phyloP scores from a whole-genome alignment of 2,329 filamentous ascomycete species.

The Aspergillus quadrilineatus region DNA sequence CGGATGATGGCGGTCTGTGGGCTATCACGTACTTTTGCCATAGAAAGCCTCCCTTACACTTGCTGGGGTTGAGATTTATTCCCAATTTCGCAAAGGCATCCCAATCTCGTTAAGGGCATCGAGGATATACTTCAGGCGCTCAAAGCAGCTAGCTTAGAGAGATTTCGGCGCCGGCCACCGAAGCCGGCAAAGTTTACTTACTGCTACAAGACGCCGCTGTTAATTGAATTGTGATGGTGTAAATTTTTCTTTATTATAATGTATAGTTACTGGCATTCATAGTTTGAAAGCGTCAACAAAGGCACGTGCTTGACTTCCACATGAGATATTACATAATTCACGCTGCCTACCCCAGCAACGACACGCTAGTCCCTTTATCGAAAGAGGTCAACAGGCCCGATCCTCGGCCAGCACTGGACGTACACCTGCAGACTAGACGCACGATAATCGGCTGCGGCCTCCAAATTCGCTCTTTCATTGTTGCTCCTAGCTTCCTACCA shows the following conservation, averaged over 20 bases:
- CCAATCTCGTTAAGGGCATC: not conserved
- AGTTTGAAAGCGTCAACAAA: not conserved
- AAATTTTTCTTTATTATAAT: no score
- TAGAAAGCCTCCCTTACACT: conserved; percentile 8
- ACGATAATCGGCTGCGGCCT: not conserved
- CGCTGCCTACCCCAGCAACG: not conserved
- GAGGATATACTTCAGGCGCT: conserved; percentile 10
- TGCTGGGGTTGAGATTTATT: conserved; percentile 14
- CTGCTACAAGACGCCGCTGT: not conserved
- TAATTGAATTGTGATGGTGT: no score
- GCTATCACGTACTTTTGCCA: conserved; percentile 12
- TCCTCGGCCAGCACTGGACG: not conserved
- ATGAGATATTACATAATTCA: not conserved
- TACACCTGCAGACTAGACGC: not conserved
- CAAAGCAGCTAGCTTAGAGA: conserved; percentile 1
- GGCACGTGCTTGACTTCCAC: not conserved
- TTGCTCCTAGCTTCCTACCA: not conserved
- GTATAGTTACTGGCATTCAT: no score
- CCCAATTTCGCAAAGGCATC: not conserved
- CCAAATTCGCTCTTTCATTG: not conserved
- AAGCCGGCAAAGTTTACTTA: conserved; percentile 4
- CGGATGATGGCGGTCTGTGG: conserved; percentile 7
- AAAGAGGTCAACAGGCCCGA: not conserved
- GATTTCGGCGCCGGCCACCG: not conserved
- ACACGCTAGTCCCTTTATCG: not conserved